Conservation (phyloP, 176 grass and related monocot genomes). For the Juncus inflexus region DNA sequence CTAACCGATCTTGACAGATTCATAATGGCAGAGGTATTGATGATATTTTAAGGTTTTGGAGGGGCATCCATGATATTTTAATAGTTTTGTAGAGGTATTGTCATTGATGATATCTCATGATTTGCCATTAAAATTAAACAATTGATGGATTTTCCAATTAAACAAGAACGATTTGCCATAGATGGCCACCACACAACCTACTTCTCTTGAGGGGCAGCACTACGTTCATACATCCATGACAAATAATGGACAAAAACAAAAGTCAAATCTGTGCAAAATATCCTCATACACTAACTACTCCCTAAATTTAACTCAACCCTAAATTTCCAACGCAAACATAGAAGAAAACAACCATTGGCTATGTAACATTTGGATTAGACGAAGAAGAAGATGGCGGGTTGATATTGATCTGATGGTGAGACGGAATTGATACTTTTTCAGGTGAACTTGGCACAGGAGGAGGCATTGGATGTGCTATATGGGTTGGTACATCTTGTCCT, state of each 20-base stretch:
- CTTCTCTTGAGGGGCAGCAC: conserved; percentile 8
- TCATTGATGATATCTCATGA: too few relatives aligned
- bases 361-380: conserved; percentile 23
- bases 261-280: conserved; percentile 21
- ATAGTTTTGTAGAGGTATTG: too few relatives aligned
- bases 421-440: conserved; percentile 66
- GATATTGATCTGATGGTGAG: conserved; percentile 42
- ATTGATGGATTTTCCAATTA: too few relatives aligned
- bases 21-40: too few relatives aligned
- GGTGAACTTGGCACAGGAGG: conserved; percentile 55
- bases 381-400: conserved; percentile 12
- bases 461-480: conserved; percentile 60
- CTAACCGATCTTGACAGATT: too few relatives aligned
- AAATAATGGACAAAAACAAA: neutral
- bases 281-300: neutral
- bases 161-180: conserved; percentile 11
- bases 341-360: conserved; percentile 16
- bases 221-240: conserved; percentile 3
- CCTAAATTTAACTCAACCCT: too few relatives aligned
- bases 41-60: too few relatives aligned
- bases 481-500: conserved; percentile 71
- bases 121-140: too few relatives aligned
- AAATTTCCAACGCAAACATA: neutral
- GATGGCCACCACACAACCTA: conserved; percentile 13
- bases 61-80: too few relatives aligned